Evolutionary conservation across 768 basidiomycete genomes (phyloP), one percentile per base, ranked within the genome.

Genomic region (Pulveroboletus sp.): DNA sequence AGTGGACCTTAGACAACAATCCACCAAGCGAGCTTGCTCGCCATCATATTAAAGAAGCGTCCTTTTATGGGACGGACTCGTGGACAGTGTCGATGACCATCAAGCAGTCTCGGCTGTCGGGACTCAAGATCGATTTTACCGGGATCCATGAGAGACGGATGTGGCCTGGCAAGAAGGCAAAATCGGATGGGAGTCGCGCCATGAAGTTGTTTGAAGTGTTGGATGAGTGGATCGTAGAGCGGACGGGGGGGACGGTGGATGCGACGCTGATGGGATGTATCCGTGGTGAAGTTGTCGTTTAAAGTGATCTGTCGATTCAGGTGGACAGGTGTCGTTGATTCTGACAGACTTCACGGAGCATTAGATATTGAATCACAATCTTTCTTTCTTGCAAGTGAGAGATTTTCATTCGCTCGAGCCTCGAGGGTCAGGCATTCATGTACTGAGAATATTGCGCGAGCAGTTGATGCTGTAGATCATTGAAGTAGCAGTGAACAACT

Each of bases 11-110:
- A 32, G 87, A 91, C 54, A 73, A 84, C 52, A 79, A 81, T 46
- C 93, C 95, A 2, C 90, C 91, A 0, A 67, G 81, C 44, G 87
- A 89, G 48, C 72, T 76, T 55, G 79, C 78, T 7, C 78, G 93
- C 8, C 95, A 98, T 61, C 90, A 93, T 58, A 80, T 97, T 69
- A 97, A 93, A 63, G 91, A 94, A 64, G 91, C 81, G 0, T 92
- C 93, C 3, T 91, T 89, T 66, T 91, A 90, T 56, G 87, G 85
- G 2, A 76, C 77, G 10, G 80, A 90, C 48, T 73, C 75, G 0
- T 94, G 90, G 80, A 71, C 76, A 0, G 69, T 97, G 35, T 79
- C 90, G 53, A 72, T 97, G 51, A 79, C 84, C 25, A 67, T 92
- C 45, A 80, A 84, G 61, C 65, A 84, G 12, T 72, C 76, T 6